phyloP scores from a whole-genome alignment of 148 eudicot species.

The Amaranthus hypochondriacus region DNA sequence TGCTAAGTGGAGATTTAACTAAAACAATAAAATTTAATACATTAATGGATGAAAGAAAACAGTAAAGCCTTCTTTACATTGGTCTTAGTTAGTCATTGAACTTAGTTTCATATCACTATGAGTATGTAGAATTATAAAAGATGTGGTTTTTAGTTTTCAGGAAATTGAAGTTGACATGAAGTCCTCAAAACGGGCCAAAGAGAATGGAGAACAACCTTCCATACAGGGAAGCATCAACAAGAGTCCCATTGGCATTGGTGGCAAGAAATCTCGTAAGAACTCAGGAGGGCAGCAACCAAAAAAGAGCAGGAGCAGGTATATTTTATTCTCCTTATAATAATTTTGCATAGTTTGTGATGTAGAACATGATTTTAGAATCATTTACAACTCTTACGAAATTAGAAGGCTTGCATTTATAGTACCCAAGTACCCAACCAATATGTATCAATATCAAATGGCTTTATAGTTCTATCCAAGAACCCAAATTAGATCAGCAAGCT shows the following conservation, averaged over 20 bases:
- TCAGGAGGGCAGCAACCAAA: constrained; percentile 7
- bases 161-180: constrained; percentile 18
- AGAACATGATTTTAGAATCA: background rate
- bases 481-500: background rate
- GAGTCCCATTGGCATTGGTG: background rate
- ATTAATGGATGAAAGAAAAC: too few species aligned
- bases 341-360: background rate
- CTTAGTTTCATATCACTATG: too few species aligned
- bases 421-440: too few species aligned
- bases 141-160: background rate
- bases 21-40: too few species aligned
- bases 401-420: too few species aligned
- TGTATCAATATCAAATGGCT: too few species aligned
- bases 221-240: constrained; percentile 13
- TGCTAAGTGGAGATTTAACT: too few species aligned
- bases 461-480: background rate
- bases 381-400: background rate
- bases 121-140: too few species aligned
- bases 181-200: constrained; percentile 10
- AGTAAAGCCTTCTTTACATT: too few species aligned
- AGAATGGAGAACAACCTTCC: constrained; percentile 1
- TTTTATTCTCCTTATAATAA: background rate
- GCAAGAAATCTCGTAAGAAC: constrained; percentile 18
- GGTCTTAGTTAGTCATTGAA: too few species aligned
- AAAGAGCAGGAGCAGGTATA: constrained; percentile 11